phyloP scores from a whole-genome alignment of 1,284 basidiomycete genomes.

The Pseudozyma pruni region DNA sequence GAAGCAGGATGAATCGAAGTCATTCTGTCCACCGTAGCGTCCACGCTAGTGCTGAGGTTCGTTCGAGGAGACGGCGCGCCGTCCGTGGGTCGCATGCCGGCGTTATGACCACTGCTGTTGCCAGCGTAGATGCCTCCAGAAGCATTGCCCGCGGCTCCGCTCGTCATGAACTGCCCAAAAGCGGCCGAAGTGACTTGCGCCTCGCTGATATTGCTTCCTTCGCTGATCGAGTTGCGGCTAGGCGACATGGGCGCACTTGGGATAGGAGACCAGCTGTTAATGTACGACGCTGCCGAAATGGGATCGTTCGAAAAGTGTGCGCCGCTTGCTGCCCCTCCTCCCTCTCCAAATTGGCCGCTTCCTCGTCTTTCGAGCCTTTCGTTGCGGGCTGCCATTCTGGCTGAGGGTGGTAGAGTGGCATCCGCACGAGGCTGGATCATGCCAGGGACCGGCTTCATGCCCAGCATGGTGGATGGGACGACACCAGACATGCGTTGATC shows the following conservation, averaged over 20 bases:
- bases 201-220: slow-evolving; percentile 22
- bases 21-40: slow-evolving; percentile 5
- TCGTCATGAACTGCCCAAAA: slow-evolving; percentile 40
- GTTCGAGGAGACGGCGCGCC: slow-evolving; percentile 13
- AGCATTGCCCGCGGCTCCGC: slow-evolving; percentile 6
- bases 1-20: slow-evolving; percentile 28
- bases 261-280: slow-evolving; percentile 48
- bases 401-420: slow-evolving; percentile 25
- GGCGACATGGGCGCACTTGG: slow-evolving; percentile 49
- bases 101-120: neutral
- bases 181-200: slow-evolving; percentile 28
- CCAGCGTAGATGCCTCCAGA: neutral
- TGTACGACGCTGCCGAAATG: slow-evolving; percentile 44
- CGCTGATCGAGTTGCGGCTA: slow-evolving; percentile 35
- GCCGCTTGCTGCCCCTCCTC: slow-evolving; percentile 8
- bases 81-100: slow-evolving; percentile 2
- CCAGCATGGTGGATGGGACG: slow-evolving; percentile 22
- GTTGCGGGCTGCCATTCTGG: slow-evolving; percentile 24
- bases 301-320: slow-evolving; percentile 9
- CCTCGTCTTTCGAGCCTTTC: slow-evolving; percentile 21
- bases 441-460: slow-evolving; percentile 14
- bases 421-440: slow-evolving; percentile 23
- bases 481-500: slow-evolving; percentile 30
- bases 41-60: neutral
- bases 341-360: slow-evolving; percentile 20